phyloP scores from a whole-genome alignment of 768 basidiomycete genomes.

The Boletus pseudo-olivaceus region DNA sequence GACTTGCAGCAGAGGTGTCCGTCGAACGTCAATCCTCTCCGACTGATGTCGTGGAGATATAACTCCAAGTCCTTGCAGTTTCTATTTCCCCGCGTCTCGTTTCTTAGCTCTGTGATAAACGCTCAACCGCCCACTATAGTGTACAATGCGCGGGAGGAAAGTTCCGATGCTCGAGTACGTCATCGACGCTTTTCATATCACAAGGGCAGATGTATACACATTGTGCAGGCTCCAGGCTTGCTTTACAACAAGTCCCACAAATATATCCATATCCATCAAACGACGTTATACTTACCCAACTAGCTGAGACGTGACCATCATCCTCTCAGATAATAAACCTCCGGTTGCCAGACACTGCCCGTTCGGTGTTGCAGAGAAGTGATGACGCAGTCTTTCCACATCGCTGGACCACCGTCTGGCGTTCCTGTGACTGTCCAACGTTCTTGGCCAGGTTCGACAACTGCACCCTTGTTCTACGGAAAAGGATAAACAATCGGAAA shows the following conservation, averaged over 20 bases:
- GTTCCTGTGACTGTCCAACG: slow-evolving; percentile 33
- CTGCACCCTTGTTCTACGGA: slow-evolving; percentile 24
- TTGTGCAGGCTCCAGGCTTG: slow-evolving; percentile 14
- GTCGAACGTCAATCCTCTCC: slow-evolving; percentile 35
- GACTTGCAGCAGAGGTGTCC: slow-evolving; percentile 66
- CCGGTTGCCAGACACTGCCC: slow-evolving; percentile 43
- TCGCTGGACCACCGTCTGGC: slow-evolving; percentile 16
- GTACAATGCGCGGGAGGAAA: background rate
- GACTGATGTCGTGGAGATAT: background rate
- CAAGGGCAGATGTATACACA: slow-evolving; percentile 1
- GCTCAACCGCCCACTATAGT: background rate
- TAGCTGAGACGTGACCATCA: slow-evolving; percentile 1
- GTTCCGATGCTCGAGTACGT: background rate
- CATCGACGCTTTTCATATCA: background rate
- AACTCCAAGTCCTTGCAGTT: background rate
- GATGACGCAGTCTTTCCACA: slow-evolving; percentile 35
- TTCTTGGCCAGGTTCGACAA: slow-evolving; percentile 37
- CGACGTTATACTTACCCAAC: slow-evolving; percentile 2
- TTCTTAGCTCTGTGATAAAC: background rate
- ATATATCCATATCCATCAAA: slow-evolving; percentile 6
- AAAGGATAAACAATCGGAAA: background rate
- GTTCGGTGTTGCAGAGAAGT: slow-evolving; percentile 38
- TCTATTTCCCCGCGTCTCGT: background rate
- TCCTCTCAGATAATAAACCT: slow-evolving; percentile 33
- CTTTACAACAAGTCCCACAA: slow-evolving; percentile 5